Evolutionary conservation across 1,139 yeast species (phyloP), one percentile per base, ranked within the genome.

Genomic region (Pichia kudriavzevii): DNA sequence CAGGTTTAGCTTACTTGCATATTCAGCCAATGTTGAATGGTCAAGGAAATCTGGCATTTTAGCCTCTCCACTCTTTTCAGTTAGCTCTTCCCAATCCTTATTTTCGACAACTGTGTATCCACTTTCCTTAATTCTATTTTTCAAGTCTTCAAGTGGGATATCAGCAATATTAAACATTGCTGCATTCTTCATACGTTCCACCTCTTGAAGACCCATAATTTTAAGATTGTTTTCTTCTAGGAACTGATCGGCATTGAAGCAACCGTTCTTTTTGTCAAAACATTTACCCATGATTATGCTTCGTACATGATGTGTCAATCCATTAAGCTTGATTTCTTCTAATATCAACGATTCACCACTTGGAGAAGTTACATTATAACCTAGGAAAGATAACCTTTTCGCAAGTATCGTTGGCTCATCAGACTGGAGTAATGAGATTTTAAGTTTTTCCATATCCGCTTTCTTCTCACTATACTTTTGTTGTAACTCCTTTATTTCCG

Each of bases 101-200:
- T 42, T 39, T 7, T 56, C 44, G 5, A 71, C 35, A 4, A 64
- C 56, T 3, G 60, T 60, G 54, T 64, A 56, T 1, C 74, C 73
- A 28, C 65, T 48, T 11, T 34, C 53, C 48, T 24, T 35, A 3
- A 49, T 45, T n/a, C 37, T 42, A 4, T 34, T 20, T 22, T 40
- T 42, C 19, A 49, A 54, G 3, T 52, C 39, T 7, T 31, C 36
- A 4, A 36, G 17, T 11, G 34, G 26, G 2, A 41, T 22, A 14
- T 34, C 37, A 3, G 29, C 36, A 27, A 26, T 14, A 3, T 16
- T 21, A 9, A 31, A 18, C 12, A 15, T 32, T 22, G 8, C 31
- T 17, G 3, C 22, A 22, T 5, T 35, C 21, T 8, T 28, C 24
- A 14, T 5, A 11, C 25, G 30, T 11, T 34, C 30, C 3, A 36